These are phyloP conservation scores for Lactarius evosmus DNA, from an alignment of 768 basidiomycete genomes.

Conservation along the genomic window DNA sequence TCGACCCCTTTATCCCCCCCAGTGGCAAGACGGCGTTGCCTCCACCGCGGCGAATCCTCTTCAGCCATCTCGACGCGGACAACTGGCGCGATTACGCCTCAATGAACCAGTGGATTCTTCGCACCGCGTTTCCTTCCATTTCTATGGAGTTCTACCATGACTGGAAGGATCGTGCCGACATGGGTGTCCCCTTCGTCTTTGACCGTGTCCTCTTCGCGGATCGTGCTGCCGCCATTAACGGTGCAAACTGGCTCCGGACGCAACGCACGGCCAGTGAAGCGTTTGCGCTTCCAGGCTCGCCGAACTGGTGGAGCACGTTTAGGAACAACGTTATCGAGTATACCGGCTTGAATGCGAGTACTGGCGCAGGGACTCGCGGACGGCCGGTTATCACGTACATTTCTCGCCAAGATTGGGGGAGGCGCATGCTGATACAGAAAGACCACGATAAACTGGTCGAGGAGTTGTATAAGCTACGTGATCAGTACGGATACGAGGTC, in stretches of 20 bases:
- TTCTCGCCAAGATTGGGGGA: conserved; percentile 83
- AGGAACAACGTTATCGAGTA: conserved; percentile 71
- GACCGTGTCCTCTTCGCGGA: conserved; percentile 89
- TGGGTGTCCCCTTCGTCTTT: conserved; percentile 68
- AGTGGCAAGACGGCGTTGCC: conserved; percentile 71
- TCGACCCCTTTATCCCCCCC: conserved; percentile 65
- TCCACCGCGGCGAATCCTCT: conserved; percentile 68
- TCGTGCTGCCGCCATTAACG: conserved; percentile 78
- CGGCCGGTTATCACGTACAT: conserved; percentile 90
- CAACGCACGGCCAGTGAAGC: conserved; percentile 75
- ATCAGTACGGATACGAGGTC: conserved; percentile 77
- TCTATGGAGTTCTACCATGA: conserved; percentile 79
- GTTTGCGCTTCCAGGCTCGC: conserved; percentile 69
- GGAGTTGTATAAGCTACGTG: conserved; percentile 66
- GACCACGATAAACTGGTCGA: conserved; percentile 78
- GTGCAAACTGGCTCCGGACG: conserved; percentile 61
- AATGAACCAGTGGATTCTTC: conserved; percentile 88
- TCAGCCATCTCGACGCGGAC: conserved; percentile 65
- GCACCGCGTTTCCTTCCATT: conserved; percentile 74
- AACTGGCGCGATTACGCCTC: conserved; percentile 90
- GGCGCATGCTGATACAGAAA: conserved; percentile 72
- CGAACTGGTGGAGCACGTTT: conserved; percentile 82
- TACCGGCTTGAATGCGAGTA: conserved; percentile 54
- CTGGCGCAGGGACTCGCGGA: conserved; percentile 34
- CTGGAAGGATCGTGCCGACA: conserved; percentile 74